Evolutionary conservation across 371 early-diverging fungal genomes (phyloP), one percentile per base, ranked within the genome.

Genomic region (Catenaria anguillulae): DNA sequence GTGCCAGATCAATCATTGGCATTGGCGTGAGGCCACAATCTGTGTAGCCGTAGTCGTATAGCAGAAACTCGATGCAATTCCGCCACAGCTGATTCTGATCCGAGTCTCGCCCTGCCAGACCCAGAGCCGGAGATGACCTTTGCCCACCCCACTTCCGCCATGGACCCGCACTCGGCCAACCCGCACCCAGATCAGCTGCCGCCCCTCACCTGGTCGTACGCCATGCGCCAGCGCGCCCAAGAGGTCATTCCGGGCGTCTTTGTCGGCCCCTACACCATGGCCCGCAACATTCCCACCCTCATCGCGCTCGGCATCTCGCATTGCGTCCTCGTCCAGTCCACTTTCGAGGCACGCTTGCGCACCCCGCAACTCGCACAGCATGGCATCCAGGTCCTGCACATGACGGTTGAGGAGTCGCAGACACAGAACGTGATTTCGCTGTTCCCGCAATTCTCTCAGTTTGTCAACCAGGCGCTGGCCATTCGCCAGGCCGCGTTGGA

Each of bases 191-290:
- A 40, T 17, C 17, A 33, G 24, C n/a, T 58, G 36, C 64, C 60
- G 29, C 56, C 65, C 2, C 73, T 80, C 48, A 81, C 81, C 62
- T 84, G 84, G 85, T 74, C 73, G 40, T 87, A 88, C 66, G 86
- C 86, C 65, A 87, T 87, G 81, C 77, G 89, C 60, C 76, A 86
- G 46, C 87, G 87, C 50, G 85, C 86, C 70, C 90, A 89, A 70
- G 85, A 87, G 66, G 84, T 89, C 54, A 60, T 86, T n/a, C 86
- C 87, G 21, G 77, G 82, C 46, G 68, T 92, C 21, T 84, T 73
- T 43, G 78, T 90, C 2, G 92, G 92, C 0, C 92, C 92, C 2
- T 85, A 85, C 69, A 76, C 83, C 54, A 76, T 80, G 33, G 82
- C 86, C 17, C 76, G 82, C 26, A 77, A 86, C 56, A 66, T 69